Evolutionary conservation across 1,284 basidiomycete species (phyloP).

Genomic region (Puccinia hordei): DNA sequence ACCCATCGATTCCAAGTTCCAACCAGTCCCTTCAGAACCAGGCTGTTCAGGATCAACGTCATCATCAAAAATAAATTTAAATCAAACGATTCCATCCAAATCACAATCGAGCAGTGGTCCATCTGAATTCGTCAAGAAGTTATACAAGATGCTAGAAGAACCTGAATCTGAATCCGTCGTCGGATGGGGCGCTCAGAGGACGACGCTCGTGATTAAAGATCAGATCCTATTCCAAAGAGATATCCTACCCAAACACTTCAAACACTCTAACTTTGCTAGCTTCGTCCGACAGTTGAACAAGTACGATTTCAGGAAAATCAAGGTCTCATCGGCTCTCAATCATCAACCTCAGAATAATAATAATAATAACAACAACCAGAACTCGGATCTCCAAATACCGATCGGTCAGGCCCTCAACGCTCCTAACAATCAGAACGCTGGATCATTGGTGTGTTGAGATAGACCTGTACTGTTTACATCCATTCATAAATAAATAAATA

Average conservation of each 20-base stretch:
- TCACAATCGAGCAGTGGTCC: constrained; percentile 55
- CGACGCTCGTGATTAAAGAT: constrained; percentile 93
- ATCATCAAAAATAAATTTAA: neutral
- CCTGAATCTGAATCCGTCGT: constrained; percentile 73
- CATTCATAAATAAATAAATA: neutral
- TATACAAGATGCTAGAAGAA: constrained; percentile 94
- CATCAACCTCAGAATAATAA: neutral
- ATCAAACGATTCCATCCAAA: neutral
- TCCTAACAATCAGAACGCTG: neutral
- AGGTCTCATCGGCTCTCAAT: constrained; percentile 23
- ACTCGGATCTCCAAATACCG: neutral
- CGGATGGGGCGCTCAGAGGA: constrained; percentile 80
- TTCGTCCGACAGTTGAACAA: constrained; percentile 84
- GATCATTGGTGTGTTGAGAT: constrained; percentile 28
- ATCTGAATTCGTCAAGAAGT: constrained; percentile 88
- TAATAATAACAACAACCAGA: neutral
- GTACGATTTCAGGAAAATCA: constrained; percentile 94
- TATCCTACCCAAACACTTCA: constrained; percentile 90
- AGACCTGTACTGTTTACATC: neutral
- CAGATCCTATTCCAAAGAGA: constrained; percentile 97
- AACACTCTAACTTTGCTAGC: constrained; percentile 89
- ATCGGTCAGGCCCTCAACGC: neutral
- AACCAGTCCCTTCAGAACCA: neutral
- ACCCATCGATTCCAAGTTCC: neutral
- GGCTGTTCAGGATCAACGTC: neutral